These are phyloP conservation scores for Lecanosticta acicola DNA, from an alignment of 2,329 filamentous ascomycete species.

Conservation along the genomic window DNA sequence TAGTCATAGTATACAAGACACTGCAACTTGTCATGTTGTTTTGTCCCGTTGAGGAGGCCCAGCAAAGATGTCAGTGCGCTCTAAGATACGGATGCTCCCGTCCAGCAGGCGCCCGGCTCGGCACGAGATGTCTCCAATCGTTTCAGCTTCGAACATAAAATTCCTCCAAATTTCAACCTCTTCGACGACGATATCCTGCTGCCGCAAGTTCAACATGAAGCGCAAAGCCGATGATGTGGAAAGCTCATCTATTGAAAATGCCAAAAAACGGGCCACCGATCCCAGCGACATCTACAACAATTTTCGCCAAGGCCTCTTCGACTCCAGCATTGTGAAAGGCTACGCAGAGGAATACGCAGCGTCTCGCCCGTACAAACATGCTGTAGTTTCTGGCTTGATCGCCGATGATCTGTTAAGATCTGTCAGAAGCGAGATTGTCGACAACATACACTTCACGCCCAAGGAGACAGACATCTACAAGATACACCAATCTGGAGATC, in stretches of 20 bases:
- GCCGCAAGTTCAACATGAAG: slow-evolving; percentile 39
- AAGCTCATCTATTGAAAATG: slow-evolving; percentile 28
- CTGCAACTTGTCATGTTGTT: too few relatives aligned
- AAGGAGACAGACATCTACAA: slow-evolving; percentile 99
- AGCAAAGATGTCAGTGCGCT: too few relatives aligned
- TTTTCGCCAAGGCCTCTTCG: slow-evolving; percentile 63
- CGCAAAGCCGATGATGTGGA: slow-evolving; percentile 37
- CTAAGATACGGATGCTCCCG: too few relatives aligned
- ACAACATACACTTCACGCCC: slow-evolving; percentile 89
- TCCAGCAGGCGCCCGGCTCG: too few relatives aligned
- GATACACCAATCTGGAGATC: slow-evolving; percentile 95
- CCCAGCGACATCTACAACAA: slow-evolving; percentile 44
- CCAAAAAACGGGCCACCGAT: slow-evolving; percentile 39
- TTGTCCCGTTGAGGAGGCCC: too few relatives aligned
- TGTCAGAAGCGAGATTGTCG: slow-evolving; percentile 82
- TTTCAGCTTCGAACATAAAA: too few relatives aligned
- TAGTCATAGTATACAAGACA: too few relatives aligned
- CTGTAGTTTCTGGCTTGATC: slow-evolving; percentile 77
- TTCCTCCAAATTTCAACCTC: too few relatives aligned
- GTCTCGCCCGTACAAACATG: slow-evolving; percentile 78
- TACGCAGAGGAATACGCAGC: slow-evolving; percentile 59
- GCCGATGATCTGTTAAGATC: slow-evolving; percentile 74
- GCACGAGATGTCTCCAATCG: too few relatives aligned
- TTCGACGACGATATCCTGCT: too few relatives aligned
- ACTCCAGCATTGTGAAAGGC: slow-evolving; percentile 50